Conservation (phyloP, 768 basidiomycete genomes). For the Tulasnella calospora region DNA sequence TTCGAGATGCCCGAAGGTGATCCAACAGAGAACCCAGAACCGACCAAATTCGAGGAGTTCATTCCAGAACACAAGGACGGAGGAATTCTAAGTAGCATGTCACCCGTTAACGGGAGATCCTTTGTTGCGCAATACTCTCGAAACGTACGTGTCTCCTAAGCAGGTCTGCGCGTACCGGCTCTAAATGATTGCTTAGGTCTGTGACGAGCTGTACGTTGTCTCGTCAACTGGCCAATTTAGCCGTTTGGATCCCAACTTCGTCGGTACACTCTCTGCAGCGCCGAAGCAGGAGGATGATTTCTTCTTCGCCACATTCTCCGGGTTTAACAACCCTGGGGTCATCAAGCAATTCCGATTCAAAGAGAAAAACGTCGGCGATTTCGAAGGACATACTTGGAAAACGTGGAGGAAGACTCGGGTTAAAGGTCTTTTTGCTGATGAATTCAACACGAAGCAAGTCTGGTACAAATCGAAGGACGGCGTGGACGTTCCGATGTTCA, state of each 20-base stretch:
- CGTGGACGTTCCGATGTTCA: conserved; percentile 78
- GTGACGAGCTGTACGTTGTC: conserved; percentile 74
- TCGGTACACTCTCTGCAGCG: conserved; percentile 56
- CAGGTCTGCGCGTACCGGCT: background rate
- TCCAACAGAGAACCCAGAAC: conserved; percentile 35
- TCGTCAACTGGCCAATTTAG: conserved; percentile 49
- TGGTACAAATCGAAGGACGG: conserved; percentile 79
- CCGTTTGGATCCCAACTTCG: conserved; percentile 59
- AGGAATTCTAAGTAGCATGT: conserved; percentile 32
- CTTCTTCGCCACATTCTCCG: conserved; percentile 59
- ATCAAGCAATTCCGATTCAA: conserved; percentile 59
- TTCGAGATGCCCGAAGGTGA: conserved; percentile 47
- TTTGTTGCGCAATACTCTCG: conserved; percentile 65
- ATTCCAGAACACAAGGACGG: conserved; percentile 55
- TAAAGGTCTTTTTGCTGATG: conserved; percentile 56
- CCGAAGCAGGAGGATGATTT: conserved; percentile 49
- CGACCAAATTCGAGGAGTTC: conserved; percentile 50
- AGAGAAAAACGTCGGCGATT: conserved; percentile 33
- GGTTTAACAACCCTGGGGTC: conserved; percentile 72
- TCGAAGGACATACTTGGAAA: conserved; percentile 47
- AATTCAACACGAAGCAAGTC: conserved; percentile 68
- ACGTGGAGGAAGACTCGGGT: conserved; percentile 56
- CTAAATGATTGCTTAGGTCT: conserved; percentile 47
- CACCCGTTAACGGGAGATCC: conserved; percentile 48
- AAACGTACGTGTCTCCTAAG: conserved; percentile 49